Evolutionary conservation across 139 green algal genomes (phyloP).

Genomic region (Chlorella sp.): DNA sequence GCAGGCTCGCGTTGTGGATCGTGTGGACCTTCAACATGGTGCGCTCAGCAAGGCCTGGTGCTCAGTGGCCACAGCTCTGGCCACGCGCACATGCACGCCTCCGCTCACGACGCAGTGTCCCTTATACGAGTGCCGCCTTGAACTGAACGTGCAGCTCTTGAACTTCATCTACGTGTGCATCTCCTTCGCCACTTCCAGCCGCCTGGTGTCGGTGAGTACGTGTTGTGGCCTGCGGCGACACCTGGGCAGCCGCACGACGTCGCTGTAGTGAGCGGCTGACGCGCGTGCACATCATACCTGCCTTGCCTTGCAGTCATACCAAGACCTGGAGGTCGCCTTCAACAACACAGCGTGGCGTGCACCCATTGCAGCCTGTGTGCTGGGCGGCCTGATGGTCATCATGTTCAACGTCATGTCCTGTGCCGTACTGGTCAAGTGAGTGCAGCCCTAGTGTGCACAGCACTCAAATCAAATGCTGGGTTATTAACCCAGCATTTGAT

Average conservation of each 20-base stretch:
- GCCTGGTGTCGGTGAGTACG: slow-evolving; percentile 3
- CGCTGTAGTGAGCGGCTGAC: too few relatives aligned
- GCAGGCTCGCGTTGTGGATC: background rate
- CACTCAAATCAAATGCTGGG: background rate
- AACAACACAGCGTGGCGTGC: slow-evolving; percentile 2
- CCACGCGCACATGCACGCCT: too few relatives aligned
- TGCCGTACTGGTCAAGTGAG: slow-evolving; percentile 1
- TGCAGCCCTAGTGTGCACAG: background rate
- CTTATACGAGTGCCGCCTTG: background rate
- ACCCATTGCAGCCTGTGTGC: background rate
- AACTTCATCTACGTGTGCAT: slow-evolving; percentile 7
- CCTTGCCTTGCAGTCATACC: background rate
- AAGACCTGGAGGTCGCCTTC: background rate
- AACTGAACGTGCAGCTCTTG: background rate
- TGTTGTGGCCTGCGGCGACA: too few relatives aligned
- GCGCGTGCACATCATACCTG: background rate
- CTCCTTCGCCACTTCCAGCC: background rate
- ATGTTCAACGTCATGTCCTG: slow-evolving; percentile 4
- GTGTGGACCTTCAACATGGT: slow-evolving; percentile 4
- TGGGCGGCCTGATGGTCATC: slow-evolving; percentile 1
- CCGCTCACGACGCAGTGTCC: too few relatives aligned
- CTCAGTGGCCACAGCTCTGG: too few relatives aligned
- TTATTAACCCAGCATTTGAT: too few relatives aligned
- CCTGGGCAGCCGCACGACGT: too few relatives aligned
- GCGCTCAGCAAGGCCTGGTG: too few relatives aligned